Evolutionary conservation across 768 basidiomycete genomes (phyloP), one percentile per base, ranked within the genome.

Genomic region (Sporobolomyces phaffii): DNA sequence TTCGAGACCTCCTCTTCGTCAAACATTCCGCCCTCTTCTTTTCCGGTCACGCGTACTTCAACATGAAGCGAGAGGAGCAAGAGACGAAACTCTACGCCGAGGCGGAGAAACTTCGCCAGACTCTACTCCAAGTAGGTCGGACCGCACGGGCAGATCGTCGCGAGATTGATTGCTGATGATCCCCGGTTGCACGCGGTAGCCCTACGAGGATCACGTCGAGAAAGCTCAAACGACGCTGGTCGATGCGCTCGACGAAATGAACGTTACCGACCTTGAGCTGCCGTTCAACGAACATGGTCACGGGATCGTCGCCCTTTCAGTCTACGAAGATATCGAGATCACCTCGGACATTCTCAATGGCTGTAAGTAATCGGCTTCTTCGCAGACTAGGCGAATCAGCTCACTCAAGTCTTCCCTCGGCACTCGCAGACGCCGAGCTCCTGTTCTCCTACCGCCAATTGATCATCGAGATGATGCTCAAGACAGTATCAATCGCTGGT

Each of bases 1-100:
- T 74, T 10, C 56, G 73, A 15, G 73, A 74, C 17, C n/a, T 67
- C 1, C 52, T 74, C 28, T n/a, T 73, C 40, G 62, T 73, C 43
- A 67, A 73, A 60, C 73, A 73, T 44, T n/a, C 58, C 1, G 61
- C 61, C 2, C 40, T 53, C 5, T 73, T 73, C 54, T 67, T 69
- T 51, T n/a, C 38, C 4, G 73, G 73, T n/a, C 54, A 69, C 26
- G 69, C 64, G 3, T 48, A 60, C 53, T 73, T 58, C 68, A 69
- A 65, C 54, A 40, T 62, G 24, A 62, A 70, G 50, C 29, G 47
- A 22, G 15, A 43, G n/a, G 60, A 72, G 36, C 60, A 70, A 33
- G 74, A 75, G 54, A 36, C 41, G 22, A 52, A 34, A 15, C 49
- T 40, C 10, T 75, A 75, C 65, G 52, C 33, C 8, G 5, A 58